phyloP scores from a whole-genome alignment of 768 basidiomycete genomes.

The Trametes punicea region DNA sequence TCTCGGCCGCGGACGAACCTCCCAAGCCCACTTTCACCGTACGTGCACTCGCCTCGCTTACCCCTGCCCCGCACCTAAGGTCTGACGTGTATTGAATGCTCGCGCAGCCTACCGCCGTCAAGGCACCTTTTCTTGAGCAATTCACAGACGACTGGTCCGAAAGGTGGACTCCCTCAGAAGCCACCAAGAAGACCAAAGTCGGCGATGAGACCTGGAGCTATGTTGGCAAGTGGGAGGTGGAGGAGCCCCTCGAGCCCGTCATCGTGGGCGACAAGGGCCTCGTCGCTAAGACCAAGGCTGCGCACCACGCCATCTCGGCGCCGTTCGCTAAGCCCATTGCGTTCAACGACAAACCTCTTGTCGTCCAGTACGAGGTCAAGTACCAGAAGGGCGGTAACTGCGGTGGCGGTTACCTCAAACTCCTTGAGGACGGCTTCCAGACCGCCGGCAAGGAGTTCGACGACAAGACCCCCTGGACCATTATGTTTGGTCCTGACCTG shows the following conservation, averaged over 20 bases:
- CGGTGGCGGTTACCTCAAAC: constrained; percentile 98
- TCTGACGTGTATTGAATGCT: constrained; percentile 11
- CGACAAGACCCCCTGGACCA: constrained; percentile 89
- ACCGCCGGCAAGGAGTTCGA: constrained; percentile 90
- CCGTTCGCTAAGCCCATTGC: constrained; percentile 76
- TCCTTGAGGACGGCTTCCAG: constrained; percentile 92
- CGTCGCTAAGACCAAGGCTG: constrained; percentile 95
- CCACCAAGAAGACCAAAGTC: constrained; percentile 96
- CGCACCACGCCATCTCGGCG: constrained; percentile 97
- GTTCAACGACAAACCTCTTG: constrained; percentile 81
- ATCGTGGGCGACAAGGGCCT: constrained; percentile 87
- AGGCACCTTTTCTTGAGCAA: constrained; percentile 93
- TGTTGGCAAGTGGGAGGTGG: constrained; percentile 96
- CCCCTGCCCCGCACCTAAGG: not conserved
- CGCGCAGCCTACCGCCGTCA: constrained; percentile 66
- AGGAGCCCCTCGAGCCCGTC: constrained; percentile 75
- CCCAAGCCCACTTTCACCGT: constrained; percentile 71
- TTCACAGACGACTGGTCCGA: constrained; percentile 88
- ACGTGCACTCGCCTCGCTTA: constrained; percentile 24
- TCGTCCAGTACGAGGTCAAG: constrained; percentile 98
- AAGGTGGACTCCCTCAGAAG: constrained; percentile 95
- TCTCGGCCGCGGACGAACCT: constrained; percentile 54
- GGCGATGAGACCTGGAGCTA: constrained; percentile 96
- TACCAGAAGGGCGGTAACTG: constrained; percentile 99
- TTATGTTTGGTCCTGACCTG: constrained; percentile 98